phyloP scores from a whole-genome alignment of 2,329 filamentous ascomycete genomes.

The Dryadomyces quercus-mongolicae region DNA sequence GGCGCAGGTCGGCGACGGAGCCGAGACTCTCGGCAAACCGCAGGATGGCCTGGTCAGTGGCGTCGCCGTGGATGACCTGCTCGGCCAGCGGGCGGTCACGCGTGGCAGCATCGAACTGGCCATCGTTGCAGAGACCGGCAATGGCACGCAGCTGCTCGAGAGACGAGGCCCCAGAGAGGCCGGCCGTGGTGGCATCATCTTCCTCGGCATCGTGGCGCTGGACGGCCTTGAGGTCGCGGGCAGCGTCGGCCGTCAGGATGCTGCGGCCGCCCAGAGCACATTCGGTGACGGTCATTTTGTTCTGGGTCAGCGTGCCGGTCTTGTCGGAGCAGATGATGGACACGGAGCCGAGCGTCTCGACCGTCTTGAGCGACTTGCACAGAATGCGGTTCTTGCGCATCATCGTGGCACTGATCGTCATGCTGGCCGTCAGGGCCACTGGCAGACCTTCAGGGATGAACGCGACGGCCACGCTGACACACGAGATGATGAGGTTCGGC shows the following conservation, averaged over 20 bases:
- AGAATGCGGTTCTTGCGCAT: constrained; percentile 68
- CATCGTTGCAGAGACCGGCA: constrained; percentile 60
- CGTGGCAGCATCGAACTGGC: constrained; percentile 59
- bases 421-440: constrained; percentile 54
- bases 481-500: constrained; percentile 58
- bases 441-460: constrained; percentile 67
- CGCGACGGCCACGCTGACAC: constrained; percentile 60
- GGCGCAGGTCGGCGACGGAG: constrained; percentile 45
- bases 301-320: constrained; percentile 60
- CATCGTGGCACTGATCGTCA: constrained; percentile 65
- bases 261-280: constrained; percentile 46
- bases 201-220: constrained; percentile 14
- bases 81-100: constrained; percentile 44
- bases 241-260: constrained; percentile 37
- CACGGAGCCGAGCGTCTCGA: constrained; percentile 62
- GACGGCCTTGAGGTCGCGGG: constrained; percentile 26
- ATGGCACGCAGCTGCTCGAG: constrained; percentile 48
- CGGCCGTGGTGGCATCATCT: too few species aligned
- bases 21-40: constrained; percentile 57
- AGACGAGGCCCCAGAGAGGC: constrained; percentile 17
- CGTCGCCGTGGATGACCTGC: constrained; percentile 59
- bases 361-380: constrained; percentile 69
- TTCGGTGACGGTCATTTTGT: constrained; percentile 62
- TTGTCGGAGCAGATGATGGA: constrained; percentile 69
- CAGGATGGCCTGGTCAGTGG: constrained; percentile 64